Base-by-base conservation (phyloP, 495 filamentous ascomycete species). In the Penicillium robsamsonii region DNA sequence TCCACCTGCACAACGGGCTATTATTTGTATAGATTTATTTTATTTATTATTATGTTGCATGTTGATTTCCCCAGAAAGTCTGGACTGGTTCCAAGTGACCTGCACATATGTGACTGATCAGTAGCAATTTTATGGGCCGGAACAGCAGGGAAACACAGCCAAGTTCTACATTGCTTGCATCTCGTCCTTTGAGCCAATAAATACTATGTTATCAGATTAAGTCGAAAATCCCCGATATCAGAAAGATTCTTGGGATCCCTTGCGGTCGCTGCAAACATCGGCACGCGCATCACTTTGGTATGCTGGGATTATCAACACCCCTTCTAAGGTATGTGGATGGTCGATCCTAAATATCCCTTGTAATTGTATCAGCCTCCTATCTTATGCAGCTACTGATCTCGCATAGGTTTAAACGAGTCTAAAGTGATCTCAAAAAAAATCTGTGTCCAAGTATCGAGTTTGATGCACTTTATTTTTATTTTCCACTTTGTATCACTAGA, bases 271-370 rank as follows among this genome's bases (percentile, higher is more conserved):
- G 70, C 66, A 72, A 72, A 11, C 29, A 47, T 60, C 57, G 63
- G 59, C 59, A 65, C 62, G 58, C 58, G 53, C 54, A 63, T 66
- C 60, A 30, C 50, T 64, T 47, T 67, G 71, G 71, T 53, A 74
- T 72, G 67, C 60, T 48, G 46, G 60, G 59, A 60, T 55, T 55
- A 58, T 48, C 44, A 69, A 70, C 68, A 69, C 63, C 71, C 69
- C 64, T 74, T 66, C 67, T 56, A 55, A 56, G 56, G 49, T 41
- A 53, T 56, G 38, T 8, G 31, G 40, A n/a, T 3, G 41, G 58
- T 47, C 53, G 58, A 56, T 61, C 50, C 43, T 33, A 46, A 38
- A 30, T 40, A 59, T 60, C 57, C 54, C 46, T 57, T 54, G 56
- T 44, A 50, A 42, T 47, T 25, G 17, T 8, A 12, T 33, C 50